Evolutionary conservation across 768 basidiomycete genomes (phyloP).

Genomic region (Brasilioporus rufonigricans): DNA sequence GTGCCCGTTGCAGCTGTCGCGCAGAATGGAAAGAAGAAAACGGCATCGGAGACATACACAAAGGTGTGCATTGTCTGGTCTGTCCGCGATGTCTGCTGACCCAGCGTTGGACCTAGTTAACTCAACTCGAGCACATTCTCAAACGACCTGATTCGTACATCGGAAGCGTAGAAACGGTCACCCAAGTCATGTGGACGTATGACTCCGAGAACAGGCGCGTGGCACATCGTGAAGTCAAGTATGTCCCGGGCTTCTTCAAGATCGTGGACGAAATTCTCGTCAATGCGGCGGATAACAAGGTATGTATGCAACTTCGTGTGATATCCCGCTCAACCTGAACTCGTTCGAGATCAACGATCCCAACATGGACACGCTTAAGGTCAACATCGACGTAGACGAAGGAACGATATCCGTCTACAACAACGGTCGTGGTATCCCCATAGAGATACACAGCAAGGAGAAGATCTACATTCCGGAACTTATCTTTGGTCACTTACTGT

Average conservation of each 20-base stretch:
- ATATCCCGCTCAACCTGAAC: not conserved
- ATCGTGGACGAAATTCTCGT: conserved; percentile 99
- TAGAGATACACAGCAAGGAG: conserved; percentile 91
- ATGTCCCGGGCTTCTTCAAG: conserved; percentile 98
- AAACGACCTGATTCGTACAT: conserved; percentile 95
- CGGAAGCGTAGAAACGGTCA: conserved; percentile 88
- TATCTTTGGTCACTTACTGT: conserved; percentile 93
- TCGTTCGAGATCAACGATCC: conserved; percentile 78
- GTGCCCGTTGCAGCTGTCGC: conserved; percentile 24
- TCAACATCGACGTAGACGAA: conserved; percentile 81
- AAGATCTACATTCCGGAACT: conserved; percentile 95
- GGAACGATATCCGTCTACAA: conserved; percentile 91
- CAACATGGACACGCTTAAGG: conserved; percentile 88
- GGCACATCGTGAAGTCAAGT: conserved; percentile 78
- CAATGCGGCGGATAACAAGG: conserved; percentile 99
- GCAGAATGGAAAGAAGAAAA: conserved; percentile 68
- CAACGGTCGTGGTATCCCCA: conserved; percentile 94
- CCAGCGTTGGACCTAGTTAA: conserved; percentile 52
- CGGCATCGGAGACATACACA: conserved; percentile 85
- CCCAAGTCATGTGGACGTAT: conserved; percentile 91
- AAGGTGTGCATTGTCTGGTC: conserved; percentile 54
- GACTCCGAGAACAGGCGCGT: conserved; percentile 83
- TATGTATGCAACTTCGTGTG: conserved; percentile 31
- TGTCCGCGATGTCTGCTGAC: not conserved
- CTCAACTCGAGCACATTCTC: conserved; percentile 92